Conservation (phyloP, 2,329 filamentous ascomycete genomes). For the Sporothrix euskadiensis region DNA sequence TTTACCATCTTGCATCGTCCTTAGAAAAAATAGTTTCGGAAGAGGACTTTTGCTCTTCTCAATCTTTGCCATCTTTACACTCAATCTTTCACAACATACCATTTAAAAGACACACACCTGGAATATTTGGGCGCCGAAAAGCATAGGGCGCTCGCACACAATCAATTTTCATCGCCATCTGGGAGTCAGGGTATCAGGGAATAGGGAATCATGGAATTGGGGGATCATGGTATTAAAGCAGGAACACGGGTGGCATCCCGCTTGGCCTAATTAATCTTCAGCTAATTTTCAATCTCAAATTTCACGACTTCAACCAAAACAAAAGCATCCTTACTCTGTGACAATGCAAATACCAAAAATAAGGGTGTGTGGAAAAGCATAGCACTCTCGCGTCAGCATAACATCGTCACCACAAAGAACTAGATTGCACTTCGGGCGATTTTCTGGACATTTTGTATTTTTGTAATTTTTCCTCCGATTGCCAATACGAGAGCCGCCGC, state of each 20-base stretch:
- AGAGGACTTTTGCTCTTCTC: not conserved
- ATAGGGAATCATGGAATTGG: too few relatives aligned
- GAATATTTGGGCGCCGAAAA: not conserved
- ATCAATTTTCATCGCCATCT: not conserved
- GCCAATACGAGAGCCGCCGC: not conserved
- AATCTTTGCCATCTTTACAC: not conserved
- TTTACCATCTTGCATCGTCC: too few relatives aligned
- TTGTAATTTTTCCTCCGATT: not conserved
- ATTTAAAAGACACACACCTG: not conserved
- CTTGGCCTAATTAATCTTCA: not conserved
- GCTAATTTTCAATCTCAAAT: not conserved
- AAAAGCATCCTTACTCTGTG: not conserved
- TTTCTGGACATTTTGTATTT: not conserved
- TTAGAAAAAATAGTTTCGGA: not conserved
- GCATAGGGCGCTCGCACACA: not conserved
- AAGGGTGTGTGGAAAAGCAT: not conserved
- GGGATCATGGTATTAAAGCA: not conserved
- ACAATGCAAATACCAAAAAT: not conserved
- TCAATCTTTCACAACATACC: not conserved
- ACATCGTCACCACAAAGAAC: not conserved
- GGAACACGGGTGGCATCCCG: not conserved
- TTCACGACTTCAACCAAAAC: not conserved
- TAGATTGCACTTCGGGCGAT: not conserved
- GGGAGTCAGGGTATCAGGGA: too few relatives aligned
- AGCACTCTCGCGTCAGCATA: not conserved